These are phyloP conservation scores for Alternaria sp. DNA, from an alignment of 2,329 filamentous ascomycete species.

Conservation along the genomic window DNA sequence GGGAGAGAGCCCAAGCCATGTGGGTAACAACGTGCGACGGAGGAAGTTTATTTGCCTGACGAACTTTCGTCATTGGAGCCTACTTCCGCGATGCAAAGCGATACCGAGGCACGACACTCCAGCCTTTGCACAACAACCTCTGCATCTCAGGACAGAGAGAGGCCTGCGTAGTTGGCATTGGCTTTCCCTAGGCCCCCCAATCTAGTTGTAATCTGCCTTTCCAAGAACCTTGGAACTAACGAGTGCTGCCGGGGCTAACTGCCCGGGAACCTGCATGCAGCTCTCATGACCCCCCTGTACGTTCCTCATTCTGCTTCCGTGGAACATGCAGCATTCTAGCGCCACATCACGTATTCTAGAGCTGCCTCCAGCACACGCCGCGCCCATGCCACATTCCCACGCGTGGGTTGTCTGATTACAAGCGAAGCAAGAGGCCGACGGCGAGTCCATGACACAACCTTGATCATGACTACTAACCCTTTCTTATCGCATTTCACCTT, in stretches of 20 bases:
- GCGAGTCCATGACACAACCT: background rate
- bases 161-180: background rate
- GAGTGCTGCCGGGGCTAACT: conserved; percentile 1
- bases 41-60: conserved; percentile 3
- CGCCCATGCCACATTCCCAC: background rate
- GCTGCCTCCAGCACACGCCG: background rate
- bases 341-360: conserved; percentile 7
- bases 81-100: background rate
- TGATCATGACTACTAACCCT: background rate
- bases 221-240: conserved; percentile 5
- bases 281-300: background rate
- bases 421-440: background rate
- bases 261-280: conserved; percentile 5
- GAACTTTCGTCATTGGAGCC: conserved; percentile 1
- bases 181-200: background rate
- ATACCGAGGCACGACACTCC: background rate
- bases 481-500: background rate
- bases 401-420: background rate
- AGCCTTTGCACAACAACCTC: background rate
- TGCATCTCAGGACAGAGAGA: background rate
- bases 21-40: conserved; percentile 3
- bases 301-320: conserved; percentile 2
- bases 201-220: conserved; percentile 3
- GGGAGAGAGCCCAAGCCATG: conserved; percentile 5
- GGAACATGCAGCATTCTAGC: conserved; percentile 4